These are phyloP conservation scores for Vickermania ingenoplastis DNA, from an alignment of 208 protist species.

Conservation along the genomic window DNA sequence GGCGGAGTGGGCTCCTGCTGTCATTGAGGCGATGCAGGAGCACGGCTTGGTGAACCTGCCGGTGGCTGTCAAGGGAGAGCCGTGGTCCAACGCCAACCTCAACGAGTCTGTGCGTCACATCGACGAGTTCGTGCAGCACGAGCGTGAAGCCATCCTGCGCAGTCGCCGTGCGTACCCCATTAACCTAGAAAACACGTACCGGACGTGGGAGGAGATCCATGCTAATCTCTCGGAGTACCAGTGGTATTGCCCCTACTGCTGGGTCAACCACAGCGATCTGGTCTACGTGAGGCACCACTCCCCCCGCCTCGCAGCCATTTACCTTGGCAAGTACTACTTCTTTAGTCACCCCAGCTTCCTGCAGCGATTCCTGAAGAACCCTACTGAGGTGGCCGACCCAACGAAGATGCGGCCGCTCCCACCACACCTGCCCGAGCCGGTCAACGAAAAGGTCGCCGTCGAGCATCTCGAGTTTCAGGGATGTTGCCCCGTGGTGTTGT, in stretches of 20 bases:
- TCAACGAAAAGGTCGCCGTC: background rate
- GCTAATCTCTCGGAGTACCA: constrained; percentile 49
- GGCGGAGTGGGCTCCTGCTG: background rate
- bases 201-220: constrained; percentile 19
- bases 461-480: constrained; percentile 45
- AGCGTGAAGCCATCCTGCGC: constrained; percentile 26
- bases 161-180: constrained; percentile 39
- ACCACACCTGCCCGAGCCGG: constrained; percentile 20
- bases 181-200: constrained; percentile 32
- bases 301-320: constrained; percentile 28
- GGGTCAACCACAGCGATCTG: constrained; percentile 50
- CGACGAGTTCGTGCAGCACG: constrained; percentile 26
- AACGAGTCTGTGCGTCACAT: constrained; percentile 37
- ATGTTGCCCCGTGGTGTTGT: constrained; percentile 87
- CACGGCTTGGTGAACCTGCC: constrained; percentile 10
- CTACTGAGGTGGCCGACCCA: constrained; percentile 37
- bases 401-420: constrained; percentile 39
- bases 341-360: constrained; percentile 55
- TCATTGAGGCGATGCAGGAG: constrained; percentile 15
- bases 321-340: constrained; percentile 65
- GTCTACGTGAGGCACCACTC: constrained; percentile 14
- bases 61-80: constrained; percentile 18
- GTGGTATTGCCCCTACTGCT: constrained; percentile 78
- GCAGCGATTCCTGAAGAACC: constrained; percentile 48
- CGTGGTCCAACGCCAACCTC: constrained; percentile 38